These are phyloP conservation scores for Eucalyptus decipiens DNA, from an alignment of 345 rosid species.

Conservation along the genomic window DNA sequence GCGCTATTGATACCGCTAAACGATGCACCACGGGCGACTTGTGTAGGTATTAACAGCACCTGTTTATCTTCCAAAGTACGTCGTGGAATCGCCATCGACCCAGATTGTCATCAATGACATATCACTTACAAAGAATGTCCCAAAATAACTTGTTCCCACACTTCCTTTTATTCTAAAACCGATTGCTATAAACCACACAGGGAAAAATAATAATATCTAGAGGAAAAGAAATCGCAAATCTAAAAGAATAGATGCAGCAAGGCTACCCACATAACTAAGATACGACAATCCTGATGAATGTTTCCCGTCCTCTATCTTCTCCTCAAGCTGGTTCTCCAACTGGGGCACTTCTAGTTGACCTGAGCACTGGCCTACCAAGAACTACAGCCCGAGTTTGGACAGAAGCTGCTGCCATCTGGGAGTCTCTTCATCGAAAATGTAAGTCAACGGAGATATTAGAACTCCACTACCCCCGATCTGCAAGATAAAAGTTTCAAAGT, in stretches of 20 bases:
- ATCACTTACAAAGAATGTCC: background rate
- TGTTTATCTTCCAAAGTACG: background rate
- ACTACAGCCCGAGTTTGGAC: slow-evolving; percentile 1
- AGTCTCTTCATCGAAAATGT: no score
- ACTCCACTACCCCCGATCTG: no score
- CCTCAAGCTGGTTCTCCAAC: background rate
- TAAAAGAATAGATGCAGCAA: background rate
- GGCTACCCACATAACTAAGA: background rate
- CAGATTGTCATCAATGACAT: background rate
- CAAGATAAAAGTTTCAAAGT: fast-evolving
- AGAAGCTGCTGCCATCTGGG: no score
- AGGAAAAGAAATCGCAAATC: background rate
- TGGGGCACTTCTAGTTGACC: background rate
- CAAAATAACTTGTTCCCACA: background rate
- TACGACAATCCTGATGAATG: background rate
- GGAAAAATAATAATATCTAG: background rate
- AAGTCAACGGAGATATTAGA: no score
- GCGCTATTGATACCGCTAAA: background rate
- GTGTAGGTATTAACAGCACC: background rate
- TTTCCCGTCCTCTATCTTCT: background rate
- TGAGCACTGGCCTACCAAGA: background rate
- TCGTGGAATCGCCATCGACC: background rate
- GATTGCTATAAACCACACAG: background rate
- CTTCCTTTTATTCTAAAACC: background rate
- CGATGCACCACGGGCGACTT: background rate